Evolutionary conservation across 345 rosid genomes (phyloP).

Genomic region (Salix koriyanagi): DNA sequence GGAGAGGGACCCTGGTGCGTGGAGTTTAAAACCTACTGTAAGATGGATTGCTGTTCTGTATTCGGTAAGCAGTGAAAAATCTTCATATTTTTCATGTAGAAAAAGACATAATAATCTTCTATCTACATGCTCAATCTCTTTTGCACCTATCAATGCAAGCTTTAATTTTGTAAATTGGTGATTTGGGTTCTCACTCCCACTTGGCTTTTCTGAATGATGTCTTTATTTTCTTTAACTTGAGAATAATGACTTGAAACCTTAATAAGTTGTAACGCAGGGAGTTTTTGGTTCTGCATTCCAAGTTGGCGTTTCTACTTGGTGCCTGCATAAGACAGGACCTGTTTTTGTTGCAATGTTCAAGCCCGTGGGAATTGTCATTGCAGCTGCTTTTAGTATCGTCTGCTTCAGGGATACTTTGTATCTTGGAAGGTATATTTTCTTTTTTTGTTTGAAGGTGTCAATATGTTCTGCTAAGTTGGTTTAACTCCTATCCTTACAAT

Average conservation of each 20-base stretch:
- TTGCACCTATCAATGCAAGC: background rate
- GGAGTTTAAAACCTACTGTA: slow-evolving; percentile 33
- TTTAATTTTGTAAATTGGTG: no score
- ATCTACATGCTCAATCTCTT: background rate
- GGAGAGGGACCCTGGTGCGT: slow-evolving; percentile 34
- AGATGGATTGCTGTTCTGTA: slow-evolving; percentile 26
- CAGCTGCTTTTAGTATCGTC: slow-evolving; percentile 43
- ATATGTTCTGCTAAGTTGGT: background rate
- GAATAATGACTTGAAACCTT: background rate
- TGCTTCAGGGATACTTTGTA: slow-evolving; percentile 47
- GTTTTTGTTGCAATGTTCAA: slow-evolving; percentile 68
- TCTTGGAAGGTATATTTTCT: slow-evolving; percentile 48
- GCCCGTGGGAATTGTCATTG: slow-evolving; percentile 54
- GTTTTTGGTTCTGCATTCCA: slow-evolving; percentile 59
- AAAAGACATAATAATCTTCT: background rate
- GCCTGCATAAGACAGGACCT: slow-evolving; percentile 56
- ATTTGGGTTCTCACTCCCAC: slow-evolving; percentile 1
- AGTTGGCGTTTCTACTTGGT: slow-evolving; percentile 56
- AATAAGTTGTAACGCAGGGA: slow-evolving; percentile 16
- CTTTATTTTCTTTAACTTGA: background rate
- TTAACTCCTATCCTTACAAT: background rate
- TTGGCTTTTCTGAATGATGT: background rate
- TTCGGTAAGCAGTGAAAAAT: slow-evolving; percentile 16
- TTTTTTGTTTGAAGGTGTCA: background rate
- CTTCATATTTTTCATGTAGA: background rate